Percentiles rank a stretch among this genome's conserved stretches.
These are phyloP conservation scores for Pichia cactophila DNA, from an alignment of 1,139 yeast genomes.

Conservation along the genomic window DNA sequence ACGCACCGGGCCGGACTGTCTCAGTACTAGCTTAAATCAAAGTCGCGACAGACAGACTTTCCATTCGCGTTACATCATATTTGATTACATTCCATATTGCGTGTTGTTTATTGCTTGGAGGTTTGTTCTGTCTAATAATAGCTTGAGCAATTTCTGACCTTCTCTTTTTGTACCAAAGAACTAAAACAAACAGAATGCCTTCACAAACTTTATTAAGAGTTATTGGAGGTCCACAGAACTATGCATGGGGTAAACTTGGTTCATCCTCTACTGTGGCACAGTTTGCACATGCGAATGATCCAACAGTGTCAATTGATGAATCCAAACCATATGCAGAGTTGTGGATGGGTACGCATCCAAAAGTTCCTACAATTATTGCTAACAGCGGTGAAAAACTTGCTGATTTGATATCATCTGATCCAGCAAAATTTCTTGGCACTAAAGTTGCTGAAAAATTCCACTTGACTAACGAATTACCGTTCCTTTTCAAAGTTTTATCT, in stretches of 20 bases:
- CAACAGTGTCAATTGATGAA: slow-evolving; percentile 55
- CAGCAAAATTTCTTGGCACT: slow-evolving; percentile 51
- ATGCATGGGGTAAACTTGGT: slow-evolving; percentile 84
- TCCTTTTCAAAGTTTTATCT: slow-evolving; percentile 85
- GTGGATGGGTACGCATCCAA: slow-evolving; percentile 99
- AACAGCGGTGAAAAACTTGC: slow-evolving; percentile 49
- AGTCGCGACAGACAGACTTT: no score
- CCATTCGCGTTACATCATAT: no score
- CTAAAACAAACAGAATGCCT: not conserved
- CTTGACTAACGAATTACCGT: slow-evolving; percentile 68
- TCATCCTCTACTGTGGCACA: slow-evolving; percentile 79
- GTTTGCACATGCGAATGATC: slow-evolving; percentile 67
- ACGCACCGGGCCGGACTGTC: no score
- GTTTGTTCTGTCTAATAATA: no score
- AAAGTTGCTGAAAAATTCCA: slow-evolving; percentile 61
- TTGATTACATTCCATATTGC: no score
- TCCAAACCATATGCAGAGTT: slow-evolving; percentile 79
- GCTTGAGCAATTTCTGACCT: no score
- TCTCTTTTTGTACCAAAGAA: not conserved
- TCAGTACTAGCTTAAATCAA: no score
- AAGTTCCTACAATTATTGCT: slow-evolving; percentile 69
- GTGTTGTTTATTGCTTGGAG: no score
- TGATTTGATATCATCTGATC: slow-evolving; percentile 54
- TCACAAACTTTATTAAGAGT: slow-evolving; percentile 19
- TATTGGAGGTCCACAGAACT: slow-evolving; percentile 34